Evolutionary conservation across 345 rosid species (phyloP), one percentile per base, ranked within the genome.

Genomic region (Heritiera littoralis): DNA sequence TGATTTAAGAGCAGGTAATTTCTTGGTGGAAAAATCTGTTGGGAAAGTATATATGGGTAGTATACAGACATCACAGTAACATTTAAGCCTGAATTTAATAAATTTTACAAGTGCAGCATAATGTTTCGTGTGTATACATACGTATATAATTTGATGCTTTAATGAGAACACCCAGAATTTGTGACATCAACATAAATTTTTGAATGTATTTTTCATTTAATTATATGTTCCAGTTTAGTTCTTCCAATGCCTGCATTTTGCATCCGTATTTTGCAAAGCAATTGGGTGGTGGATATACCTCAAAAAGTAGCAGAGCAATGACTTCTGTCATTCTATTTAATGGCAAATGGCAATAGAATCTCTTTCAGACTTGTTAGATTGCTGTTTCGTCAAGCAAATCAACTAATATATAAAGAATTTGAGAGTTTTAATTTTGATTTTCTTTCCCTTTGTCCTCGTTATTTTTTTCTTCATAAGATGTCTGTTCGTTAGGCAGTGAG

Each of bases 361-460:
- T 23, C 18, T 70, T 40, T 70, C 6, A 14, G 56, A 12, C 52
- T 23, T 69, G 74, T 48, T 48, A 46, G 54, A 69, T 69, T 45
- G 56, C 32, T 69, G 74, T 69, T 69, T 69, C 40, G 15, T 69
- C 40, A 23, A 48, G 40, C 58, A 70, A 43, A 67, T 68, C 32
- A 68, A 43, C 51, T 68, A 41, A 28, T 66, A 7, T 40, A 14
- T 40, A 64, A 64, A 68, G 7, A n/a, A 68, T 45, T 67, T 43
- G 13, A 45, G 35, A 68, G 72, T 45, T 68, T 45, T 68, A 45
- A 18, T 67, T 67, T 17, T n/a, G 6, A 43, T 68, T 0, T n/a
- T 9, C 52, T 67, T 20, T 40, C 18, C 28, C 41, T 18, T 41
- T 30, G 66, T 11, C 66, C 40, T 63, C 66, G 2, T 30, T 32